These are phyloP conservation scores for Stachybotrys echinatus DNA, from an alignment of 2,329 filamentous ascomycete genomes.

Conservation along the genomic window DNA sequence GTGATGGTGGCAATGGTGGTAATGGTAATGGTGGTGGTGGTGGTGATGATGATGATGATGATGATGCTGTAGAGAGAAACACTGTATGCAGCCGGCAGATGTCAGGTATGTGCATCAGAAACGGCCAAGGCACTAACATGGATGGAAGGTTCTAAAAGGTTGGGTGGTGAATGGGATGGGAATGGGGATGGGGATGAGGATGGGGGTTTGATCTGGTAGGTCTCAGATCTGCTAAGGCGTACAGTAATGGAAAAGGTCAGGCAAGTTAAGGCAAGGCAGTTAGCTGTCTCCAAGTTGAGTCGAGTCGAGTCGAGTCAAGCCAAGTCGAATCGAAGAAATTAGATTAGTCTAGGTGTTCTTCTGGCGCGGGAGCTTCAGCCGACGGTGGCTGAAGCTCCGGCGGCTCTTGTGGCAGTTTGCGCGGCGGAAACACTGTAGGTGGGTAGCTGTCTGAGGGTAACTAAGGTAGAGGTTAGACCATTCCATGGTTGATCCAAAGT, in stretches of 20 bases:
- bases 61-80: too few relatives aligned
- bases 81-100: background rate
- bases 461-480: background rate
- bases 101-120: background rate
- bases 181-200: background rate
- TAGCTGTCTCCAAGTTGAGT: too few relatives aligned
- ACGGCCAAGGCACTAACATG: background rate
- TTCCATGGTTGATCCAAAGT: background rate
- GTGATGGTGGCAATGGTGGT: background rate
- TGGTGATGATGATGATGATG: background rate
- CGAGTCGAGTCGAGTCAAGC: too few relatives aligned
- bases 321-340: too few relatives aligned
- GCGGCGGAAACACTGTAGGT: background rate
- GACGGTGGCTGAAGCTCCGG: background rate
- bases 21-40: background rate
- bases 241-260: too few relatives aligned
- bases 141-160: background rate
- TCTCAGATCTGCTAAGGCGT: too few relatives aligned
- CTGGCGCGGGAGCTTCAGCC: background rate
- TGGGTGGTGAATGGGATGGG: background rate
- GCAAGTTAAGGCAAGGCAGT: too few relatives aligned
- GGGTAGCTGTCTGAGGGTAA: background rate
- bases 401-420: background rate
- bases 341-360: background rate
- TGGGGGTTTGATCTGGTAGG: background rate